These are phyloP conservation scores for Podaxis pistillaris DNA, from an alignment of 768 basidiomycete species.

Conservation along the genomic window DNA sequence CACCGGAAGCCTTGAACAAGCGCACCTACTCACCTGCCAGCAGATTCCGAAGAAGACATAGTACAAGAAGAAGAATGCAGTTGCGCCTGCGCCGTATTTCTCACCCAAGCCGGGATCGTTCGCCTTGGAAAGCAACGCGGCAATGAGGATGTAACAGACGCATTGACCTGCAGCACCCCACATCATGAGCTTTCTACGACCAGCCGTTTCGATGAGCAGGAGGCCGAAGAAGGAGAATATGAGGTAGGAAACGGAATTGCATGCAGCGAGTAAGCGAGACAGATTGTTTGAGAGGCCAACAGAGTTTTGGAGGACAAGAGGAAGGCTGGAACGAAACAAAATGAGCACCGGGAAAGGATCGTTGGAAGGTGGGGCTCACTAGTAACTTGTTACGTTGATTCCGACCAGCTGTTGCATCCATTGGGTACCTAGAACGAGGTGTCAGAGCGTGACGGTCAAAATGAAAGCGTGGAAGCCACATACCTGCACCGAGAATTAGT, in stretches of 20 bases:
- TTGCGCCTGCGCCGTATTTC: slow-evolving; percentile 42
- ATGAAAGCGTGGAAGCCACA: slow-evolving; percentile 2
- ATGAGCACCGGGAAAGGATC: not conserved
- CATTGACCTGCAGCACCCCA: slow-evolving; percentile 52
- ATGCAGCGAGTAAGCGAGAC: slow-evolving; percentile 46
- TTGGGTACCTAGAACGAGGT: slow-evolving; percentile 36
- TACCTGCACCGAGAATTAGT: slow-evolving; percentile 42
- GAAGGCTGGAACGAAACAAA: slow-evolving; percentile 29
- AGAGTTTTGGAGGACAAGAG: slow-evolving; percentile 48
- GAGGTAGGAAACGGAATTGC: slow-evolving; percentile 52
- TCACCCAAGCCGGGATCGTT: slow-evolving; percentile 28
- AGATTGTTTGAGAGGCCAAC: slow-evolving; percentile 50
- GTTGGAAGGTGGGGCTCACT: slow-evolving; percentile 27
- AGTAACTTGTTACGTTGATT: slow-evolving; percentile 53
- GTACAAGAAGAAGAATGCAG: slow-evolving; percentile 49
- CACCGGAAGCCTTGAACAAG: not conserved
- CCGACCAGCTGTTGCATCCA: slow-evolving; percentile 54
- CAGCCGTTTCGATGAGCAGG: slow-evolving; percentile 45
- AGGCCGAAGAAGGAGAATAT: slow-evolving; percentile 46
- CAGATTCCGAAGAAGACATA: slow-evolving; percentile 52
- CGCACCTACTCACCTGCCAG: slow-evolving; percentile 40
- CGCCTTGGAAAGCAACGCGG: slow-evolving; percentile 37
- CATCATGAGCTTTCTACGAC: slow-evolving; percentile 51
- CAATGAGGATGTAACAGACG: slow-evolving; percentile 45
- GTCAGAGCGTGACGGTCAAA: not conserved